These are phyloP conservation scores for Sugiyamaella qingdaonensis DNA, from an alignment of 805 yeast genomes.

Conservation along the genomic window DNA sequence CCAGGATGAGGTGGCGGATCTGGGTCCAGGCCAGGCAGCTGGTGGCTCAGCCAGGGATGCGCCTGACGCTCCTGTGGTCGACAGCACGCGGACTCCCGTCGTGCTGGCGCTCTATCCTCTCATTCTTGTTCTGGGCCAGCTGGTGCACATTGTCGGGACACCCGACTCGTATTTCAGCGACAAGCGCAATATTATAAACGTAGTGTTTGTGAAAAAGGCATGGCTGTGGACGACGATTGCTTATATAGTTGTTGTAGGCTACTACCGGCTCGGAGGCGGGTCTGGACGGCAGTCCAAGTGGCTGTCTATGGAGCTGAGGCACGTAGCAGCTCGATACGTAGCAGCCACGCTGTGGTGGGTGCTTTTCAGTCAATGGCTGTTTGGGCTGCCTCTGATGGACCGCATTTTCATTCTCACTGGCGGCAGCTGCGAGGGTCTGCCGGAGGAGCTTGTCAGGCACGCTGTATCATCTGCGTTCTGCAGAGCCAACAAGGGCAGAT, in stretches of 20 bases:
- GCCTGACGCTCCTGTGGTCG: no score
- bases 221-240: conserved; percentile 83
- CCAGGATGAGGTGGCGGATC: no score
- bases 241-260: conserved; percentile 23
- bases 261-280: neutral
- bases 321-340: conserved; percentile 38
- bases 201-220: conserved; percentile 76
- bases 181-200: conserved; percentile 68
- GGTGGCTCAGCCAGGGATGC: no score
- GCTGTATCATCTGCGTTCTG: conserved; percentile 40
- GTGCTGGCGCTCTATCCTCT: conserved; percentile 25
- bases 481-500: conserved; percentile 56
- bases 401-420: conserved; percentile 74
- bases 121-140: conserved; percentile 25
- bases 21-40: no score
- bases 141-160: conserved; percentile 18
- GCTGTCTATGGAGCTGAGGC: neutral
- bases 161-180: conserved; percentile 32
- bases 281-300: neutral
- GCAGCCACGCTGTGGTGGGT: conserved; percentile 77
- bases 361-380: conserved; percentile 80
- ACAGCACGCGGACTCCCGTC: neutral
- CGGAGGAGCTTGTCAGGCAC: conserved; percentile 5
- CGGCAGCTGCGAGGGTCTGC: conserved; percentile 55
- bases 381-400: conserved; percentile 88